Evolutionary conservation across 192 early-diverging fungal species (phyloP), one percentile per base, ranked within the genome.

Genomic region (Coemansia sp.): DNA sequence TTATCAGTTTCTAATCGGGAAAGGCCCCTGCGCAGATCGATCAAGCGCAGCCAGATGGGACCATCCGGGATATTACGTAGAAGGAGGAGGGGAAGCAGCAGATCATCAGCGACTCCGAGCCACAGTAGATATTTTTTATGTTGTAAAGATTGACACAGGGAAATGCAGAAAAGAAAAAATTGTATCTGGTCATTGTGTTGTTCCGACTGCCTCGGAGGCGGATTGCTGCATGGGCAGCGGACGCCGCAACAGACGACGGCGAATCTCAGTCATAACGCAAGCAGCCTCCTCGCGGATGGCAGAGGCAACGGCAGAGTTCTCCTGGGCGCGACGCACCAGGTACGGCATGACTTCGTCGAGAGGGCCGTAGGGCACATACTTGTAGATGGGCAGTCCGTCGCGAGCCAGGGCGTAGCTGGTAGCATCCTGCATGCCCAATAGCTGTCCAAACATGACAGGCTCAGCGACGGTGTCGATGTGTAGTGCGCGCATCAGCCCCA

Each of bases 331-430:
- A 31, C 96, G 89, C 47, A 95, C 82, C 58, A 98, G 80, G 67
- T 94, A 98, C 5, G 96, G 94, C 71, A 98, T 92, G 47, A 93
- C 90, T 62, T 95, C 91, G 21, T 88, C 83, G 34, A 98, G 86
- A 27, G 89, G 85, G 25, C 94, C 96, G 73, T 96, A 98, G 0
- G 94, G 91, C 5, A 98, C 84, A 69, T 94, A 95, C 85, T 97
- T 97, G 85, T 91, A 94, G 56, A 90, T 88, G 64, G 84, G 85
- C 62, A 89, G 91, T 10, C 88, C 92, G 50, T 85, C 68, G 47
- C 83, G 73, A 28, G 89, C 94, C 51, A 98, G 83, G 0, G 86
- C 87, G 69, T 90, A 92, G 34, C 93, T 91, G 26, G 90, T 87
- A 21, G 86, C 86, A 74, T 98, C 96, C 73, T 92, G 88, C 96